Conservation (phyloP, 2,329 filamentous ascomycete genomes). For the Aspergillus aculeatinus region DNA sequence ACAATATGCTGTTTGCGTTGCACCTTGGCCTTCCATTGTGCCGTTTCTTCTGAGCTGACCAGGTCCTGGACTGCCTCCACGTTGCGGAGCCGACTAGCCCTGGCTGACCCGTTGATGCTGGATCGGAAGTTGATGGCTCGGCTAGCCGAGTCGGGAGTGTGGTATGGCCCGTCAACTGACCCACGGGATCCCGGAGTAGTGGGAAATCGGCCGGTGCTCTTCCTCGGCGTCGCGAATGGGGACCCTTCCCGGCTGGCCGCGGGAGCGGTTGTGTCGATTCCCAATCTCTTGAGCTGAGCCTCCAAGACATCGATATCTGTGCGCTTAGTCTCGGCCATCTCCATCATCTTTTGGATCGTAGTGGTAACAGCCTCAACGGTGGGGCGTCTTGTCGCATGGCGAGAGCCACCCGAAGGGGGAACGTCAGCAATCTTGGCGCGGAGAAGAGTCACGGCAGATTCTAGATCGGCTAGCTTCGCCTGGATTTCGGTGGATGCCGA, state of each 20-base stretch:
- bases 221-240: slow-evolving; percentile 40
- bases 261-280: slow-evolving; percentile 42
- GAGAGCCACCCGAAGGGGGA: slow-evolving; percentile 47
- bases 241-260: slow-evolving; percentile 37
- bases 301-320: slow-evolving; percentile 90
- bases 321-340: slow-evolving; percentile 86
- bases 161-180: slow-evolving; percentile 33
- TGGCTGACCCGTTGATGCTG: slow-evolving; percentile 37
- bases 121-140: slow-evolving; percentile 34
- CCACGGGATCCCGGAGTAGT: slow-evolving; percentile 42
- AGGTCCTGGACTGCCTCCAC: slow-evolving; percentile 29
- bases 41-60: slow-evolving; percentile 29
- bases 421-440: slow-evolving; percentile 71
- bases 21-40: slow-evolving; percentile 38
- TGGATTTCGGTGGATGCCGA: slow-evolving; percentile 72
- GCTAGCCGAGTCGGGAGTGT: slow-evolving; percentile 42
- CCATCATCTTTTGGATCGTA: slow-evolving; percentile 89
- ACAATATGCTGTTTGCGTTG: slow-evolving; percentile 38
- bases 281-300: slow-evolving; percentile 74
- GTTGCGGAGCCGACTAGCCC: slow-evolving; percentile 32
- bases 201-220: slow-evolving; percentile 32
- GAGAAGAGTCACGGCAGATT: slow-evolving; percentile 76
- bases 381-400: slow-evolving; percentile 54
- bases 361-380: slow-evolving; percentile 90
- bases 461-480: slow-evolving; percentile 71